Base-by-base conservation (phyloP, 768 basidiomycete genomes). In the Pisolithus albus region DNA sequence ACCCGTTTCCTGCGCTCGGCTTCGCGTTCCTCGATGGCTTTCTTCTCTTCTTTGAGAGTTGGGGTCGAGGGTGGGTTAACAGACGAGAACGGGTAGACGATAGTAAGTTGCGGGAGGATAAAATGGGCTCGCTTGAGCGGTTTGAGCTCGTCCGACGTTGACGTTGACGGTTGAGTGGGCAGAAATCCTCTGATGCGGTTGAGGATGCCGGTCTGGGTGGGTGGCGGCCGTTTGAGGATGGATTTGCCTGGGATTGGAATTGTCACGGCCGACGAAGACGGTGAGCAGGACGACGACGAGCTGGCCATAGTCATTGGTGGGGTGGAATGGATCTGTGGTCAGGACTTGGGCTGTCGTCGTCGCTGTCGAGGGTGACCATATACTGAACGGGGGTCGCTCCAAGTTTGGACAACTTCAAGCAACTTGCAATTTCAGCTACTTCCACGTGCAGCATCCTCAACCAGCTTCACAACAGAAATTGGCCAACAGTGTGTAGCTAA, bases 81-180 rank as follows among this genome's bases (percentile, higher is more conserved):
- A 1, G 85, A 82, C 24, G 86, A 88, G 64, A 97, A 94, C 0
- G 93, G 92, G 66, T 98, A 97, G 30, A 93, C 82, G 21, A 88
- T 88, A 30, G 82, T 83, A 59, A 96, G 79, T 58, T 88, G 79
- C 0, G 90, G 90, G 11, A 96, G 73, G 57, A 95, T 88, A 64
- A 97, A 97, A 60, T 95, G 89, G 0, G 94, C 96, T 46, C 89
- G 72, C 62, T 89, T 92, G 56, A 95, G 75, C 10, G 88, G 81
- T 60, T 76, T 80, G 43, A 80, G 73, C 61, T 80, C 80, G 46
- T 67, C 68, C n/a, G 61, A 24, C 37, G 38, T 15, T 3, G 56
- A 50, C 10, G 56, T 18, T 3, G 70, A 50, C 26, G 70, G 71
- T 55, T 79, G 82, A 0, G 78, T 78, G 13, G 87, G 88, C 21